phyloP scores from a whole-genome alignment of 1,284 basidiomycete genomes.

The Fomitopsis betulina region DNA sequence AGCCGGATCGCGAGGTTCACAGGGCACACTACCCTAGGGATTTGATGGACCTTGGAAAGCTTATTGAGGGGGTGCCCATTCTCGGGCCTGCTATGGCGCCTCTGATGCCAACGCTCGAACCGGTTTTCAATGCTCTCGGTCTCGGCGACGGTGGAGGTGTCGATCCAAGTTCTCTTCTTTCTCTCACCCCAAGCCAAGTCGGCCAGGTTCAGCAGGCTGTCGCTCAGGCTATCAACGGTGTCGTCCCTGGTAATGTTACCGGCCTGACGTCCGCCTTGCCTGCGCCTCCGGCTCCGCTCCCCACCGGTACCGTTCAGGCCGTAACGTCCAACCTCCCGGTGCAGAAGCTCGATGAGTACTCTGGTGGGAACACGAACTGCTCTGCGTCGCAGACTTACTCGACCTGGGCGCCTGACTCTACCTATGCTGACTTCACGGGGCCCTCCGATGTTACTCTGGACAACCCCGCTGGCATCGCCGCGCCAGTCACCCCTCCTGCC shows the following conservation, averaged over 20 bases:
- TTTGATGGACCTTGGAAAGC: background rate
- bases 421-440: background rate
- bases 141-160: background rate
- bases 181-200: constrained; percentile 1
- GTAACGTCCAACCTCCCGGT: background rate
- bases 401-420: background rate
- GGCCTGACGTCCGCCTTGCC: background rate
- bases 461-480: background rate
- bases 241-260: background rate
- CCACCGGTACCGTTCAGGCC: background rate
- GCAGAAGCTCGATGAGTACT: background rate
- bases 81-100: constrained; percentile 5
- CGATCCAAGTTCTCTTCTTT: background rate
- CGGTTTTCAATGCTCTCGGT: constrained; percentile 1
- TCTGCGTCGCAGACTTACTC: background rate
- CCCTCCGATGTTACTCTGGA: background rate
- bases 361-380: background rate
- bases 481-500: background rate
- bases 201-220: constrained; percentile 3
- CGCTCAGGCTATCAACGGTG: background rate
- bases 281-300: background rate
- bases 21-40: background rate
- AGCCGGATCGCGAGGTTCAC: background rate
- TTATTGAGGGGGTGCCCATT: constrained; percentile 10
- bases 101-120: background rate